Conservation (phyloP, 176 grass and related monocot species). For the Eragrostis nindensis region DNA sequence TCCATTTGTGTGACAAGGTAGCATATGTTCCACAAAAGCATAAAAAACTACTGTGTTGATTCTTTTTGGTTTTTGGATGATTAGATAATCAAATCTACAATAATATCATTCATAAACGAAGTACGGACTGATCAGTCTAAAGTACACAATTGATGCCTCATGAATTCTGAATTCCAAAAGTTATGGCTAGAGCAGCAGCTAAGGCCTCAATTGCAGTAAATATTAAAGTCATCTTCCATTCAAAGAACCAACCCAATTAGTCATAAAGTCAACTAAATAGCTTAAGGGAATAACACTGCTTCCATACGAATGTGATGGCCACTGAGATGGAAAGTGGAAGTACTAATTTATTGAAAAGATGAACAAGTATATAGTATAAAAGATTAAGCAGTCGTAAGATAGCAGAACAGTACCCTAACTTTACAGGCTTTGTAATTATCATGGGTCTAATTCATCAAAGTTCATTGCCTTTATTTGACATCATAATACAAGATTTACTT, state of each 20-base stretch:
- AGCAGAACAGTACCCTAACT: not conserved
- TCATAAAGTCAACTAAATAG: not conserved
- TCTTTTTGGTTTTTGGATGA: not conserved
- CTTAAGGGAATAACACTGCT: not conserved
- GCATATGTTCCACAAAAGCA: constrained; percentile 2
- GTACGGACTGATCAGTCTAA: not conserved
- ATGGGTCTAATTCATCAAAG: not conserved
- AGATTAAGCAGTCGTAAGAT: not conserved
- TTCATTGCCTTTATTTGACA: not conserved
- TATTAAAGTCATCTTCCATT: not conserved
- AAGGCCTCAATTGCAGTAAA: not conserved
- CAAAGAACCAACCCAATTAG: constrained; percentile 22
- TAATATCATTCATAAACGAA: not conserved
- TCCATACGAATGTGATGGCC: not conserved
- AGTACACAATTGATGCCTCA: not conserved
- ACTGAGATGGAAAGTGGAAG: not conserved
- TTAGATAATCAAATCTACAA: not conserved
- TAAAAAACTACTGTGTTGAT: not conserved
- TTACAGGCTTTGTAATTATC: not conserved
- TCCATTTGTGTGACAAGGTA: not conserved
- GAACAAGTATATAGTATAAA: not conserved
- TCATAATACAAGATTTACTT: not conserved
- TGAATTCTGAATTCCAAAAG: constrained; percentile 8
- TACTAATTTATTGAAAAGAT: not conserved
- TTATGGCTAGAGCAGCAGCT: not conserved